Base-by-base conservation (phyloP, 495 filamentous ascomycete species). In the Penicillium goetzii region DNA sequence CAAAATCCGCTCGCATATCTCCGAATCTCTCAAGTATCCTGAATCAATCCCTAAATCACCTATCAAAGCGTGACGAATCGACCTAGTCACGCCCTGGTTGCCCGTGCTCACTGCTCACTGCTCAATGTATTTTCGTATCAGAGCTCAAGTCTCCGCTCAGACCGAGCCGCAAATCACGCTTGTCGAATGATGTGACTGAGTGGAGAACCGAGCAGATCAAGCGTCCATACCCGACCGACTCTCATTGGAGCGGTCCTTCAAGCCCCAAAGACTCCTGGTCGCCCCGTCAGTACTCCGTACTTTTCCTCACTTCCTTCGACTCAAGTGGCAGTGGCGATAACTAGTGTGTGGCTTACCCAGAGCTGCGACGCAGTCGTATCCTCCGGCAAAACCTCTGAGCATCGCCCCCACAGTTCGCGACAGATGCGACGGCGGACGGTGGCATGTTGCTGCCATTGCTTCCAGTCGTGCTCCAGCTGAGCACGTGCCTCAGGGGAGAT, bases 361-460 rank as follows among this genome's bases (percentile, higher is more conserved):
- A 86, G 68, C 59, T 86, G 81, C 26, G 72, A 68, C 63, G 68
- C 73, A 56, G 68, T 80, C 68, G 76, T 77, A 47, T 76, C 77
- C 50, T 82, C 78, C 23, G 81, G 78, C 60, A 86, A 62, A 33
- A 77, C 72, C 53, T 82, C 83, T 47, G 80, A 78, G 62, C 76
- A 79, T 55, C 66, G 72, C n/a, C 57, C 70, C 84, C 83, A 86
- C 25, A 88, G 53, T 40, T 84, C 80, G 41, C 76, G 67, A 69
- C 79, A 86, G 14, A 88, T 84, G 53, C 73, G 80, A 70, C 78
- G 77, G 58, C 88, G 81, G 25, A 62, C 60, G 25, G 55, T 69
- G 36, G 74, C 80, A 52, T 79, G 79, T 34, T 59, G 74, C 56
- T 73, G 71, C 88, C 87, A 90, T 49, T 74, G 67, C 56, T 75